These are phyloP conservation scores for Diacronema lutheri DNA, from an alignment of 78 protist genomes.

Conservation along the genomic window DNA sequence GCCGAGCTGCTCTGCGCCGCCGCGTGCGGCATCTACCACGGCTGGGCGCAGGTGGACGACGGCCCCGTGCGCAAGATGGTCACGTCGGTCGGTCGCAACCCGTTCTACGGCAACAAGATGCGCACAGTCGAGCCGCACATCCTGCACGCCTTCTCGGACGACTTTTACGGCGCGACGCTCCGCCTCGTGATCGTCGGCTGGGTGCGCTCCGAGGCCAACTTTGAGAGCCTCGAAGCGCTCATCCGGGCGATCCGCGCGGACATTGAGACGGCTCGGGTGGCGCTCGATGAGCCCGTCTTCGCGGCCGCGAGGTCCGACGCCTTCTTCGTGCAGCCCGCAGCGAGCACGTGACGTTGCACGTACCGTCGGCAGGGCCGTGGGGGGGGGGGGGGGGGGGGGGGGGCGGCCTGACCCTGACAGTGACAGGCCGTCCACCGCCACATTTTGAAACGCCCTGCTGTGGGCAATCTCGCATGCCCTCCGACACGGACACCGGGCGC, in stretches of 20 bases:
- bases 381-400: no score
- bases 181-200: not conserved
- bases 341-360: no score
- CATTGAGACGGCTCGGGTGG: not conserved
- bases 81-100: slow-evolving; percentile 29
- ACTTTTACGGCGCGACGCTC: slow-evolving; percentile 23
- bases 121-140: slow-evolving; percentile 33
- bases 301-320: no score
- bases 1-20: not conserved
- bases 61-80: not conserved
- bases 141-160: slow-evolving; percentile 1
- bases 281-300: no score
- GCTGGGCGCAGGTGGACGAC: slow-evolving; percentile 11
- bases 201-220: not conserved
- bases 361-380: no score
- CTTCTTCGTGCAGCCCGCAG: no score
- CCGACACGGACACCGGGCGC: no score
- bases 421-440: no score
- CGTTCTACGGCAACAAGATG: slow-evolving; percentile 9
- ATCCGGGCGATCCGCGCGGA: not conserved
- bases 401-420: no score
- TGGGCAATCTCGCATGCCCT: no score
- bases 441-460: no score
- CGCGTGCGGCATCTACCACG: slow-evolving; percentile 6
- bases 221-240: not conserved